phyloP scores from a whole-genome alignment of 257 asterid species.

The Gentiana straminea region DNA sequence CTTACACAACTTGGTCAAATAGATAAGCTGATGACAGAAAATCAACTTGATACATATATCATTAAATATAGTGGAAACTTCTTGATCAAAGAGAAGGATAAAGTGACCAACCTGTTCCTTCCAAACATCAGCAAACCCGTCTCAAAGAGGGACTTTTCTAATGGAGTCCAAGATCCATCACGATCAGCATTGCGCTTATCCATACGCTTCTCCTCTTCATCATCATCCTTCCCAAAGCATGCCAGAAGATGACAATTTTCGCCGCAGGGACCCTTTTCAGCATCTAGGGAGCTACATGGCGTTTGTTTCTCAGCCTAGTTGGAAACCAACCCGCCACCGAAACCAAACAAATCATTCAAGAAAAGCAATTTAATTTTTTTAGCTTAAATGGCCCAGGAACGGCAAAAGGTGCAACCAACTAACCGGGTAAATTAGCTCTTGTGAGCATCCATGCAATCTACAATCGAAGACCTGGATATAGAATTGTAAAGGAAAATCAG shows the following conservation, averaged over 20 bases:
- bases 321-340: neutral
- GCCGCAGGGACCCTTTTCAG: constrained; percentile 63
- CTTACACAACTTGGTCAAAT: neutral
- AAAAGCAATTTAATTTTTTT: constrained; percentile 7
- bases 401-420: constrained; percentile 22
- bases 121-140: constrained; percentile 89
- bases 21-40: neutral
- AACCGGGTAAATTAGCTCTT: constrained; percentile 77
- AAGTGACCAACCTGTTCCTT: constrained; percentile 56
- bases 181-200: constrained; percentile 34
- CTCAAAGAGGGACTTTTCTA: constrained; percentile 80
- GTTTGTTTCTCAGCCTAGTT: constrained; percentile 48
- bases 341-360: neutral
- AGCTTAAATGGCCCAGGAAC: constrained; percentile 9
- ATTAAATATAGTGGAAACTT: no score
- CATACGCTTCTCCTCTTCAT: constrained; percentile 29
- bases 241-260: constrained; percentile 69
- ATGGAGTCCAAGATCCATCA: constrained; percentile 60
- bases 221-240: constrained; percentile 7
- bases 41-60: no score
- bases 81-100: neutral
- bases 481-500: constrained; percentile 7
- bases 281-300: constrained; percentile 41
- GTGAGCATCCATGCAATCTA: constrained; percentile 92
- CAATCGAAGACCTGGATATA: constrained; percentile 81